Evolutionary conservation across 768 basidiomycete genomes (phyloP).

Genomic region (Lentinus tigrinus): DNA sequence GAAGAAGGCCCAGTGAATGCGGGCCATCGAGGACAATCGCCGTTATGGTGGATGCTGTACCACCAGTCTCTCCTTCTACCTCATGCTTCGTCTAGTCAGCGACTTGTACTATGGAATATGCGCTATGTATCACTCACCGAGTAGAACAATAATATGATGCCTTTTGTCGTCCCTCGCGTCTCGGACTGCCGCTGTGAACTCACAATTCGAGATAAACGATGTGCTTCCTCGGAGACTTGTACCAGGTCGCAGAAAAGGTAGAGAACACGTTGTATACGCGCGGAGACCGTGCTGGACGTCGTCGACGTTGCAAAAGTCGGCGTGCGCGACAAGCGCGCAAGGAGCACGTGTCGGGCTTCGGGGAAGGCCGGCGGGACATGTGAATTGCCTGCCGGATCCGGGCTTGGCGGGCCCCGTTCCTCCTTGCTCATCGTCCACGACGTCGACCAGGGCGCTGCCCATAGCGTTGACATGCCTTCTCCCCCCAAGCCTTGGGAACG

Average conservation of each 20-base stretch:
- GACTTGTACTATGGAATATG: neutral
- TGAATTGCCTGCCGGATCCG: too few relatives aligned
- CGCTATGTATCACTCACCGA: neutral
- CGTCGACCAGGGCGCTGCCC: slow-evolving; percentile 8
- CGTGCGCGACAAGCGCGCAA: too few relatives aligned
- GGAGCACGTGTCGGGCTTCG: too few relatives aligned
- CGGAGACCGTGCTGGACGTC: too few relatives aligned
- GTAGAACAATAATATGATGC: neutral
- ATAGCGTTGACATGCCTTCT: slow-evolving; percentile 54
- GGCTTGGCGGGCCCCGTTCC: neutral
- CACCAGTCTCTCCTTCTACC: neutral
- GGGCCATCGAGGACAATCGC: neutral
- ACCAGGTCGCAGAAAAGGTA: too few relatives aligned
- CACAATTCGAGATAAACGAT: too few relatives aligned
- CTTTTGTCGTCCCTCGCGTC: neutral
- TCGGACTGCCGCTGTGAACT: too few relatives aligned
- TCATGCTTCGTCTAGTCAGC: neutral
- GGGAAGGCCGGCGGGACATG: too few relatives aligned
- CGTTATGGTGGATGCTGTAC: neutral
- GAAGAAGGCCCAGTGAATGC: neutral
- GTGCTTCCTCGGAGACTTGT: too few relatives aligned
- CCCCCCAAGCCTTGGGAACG: slow-evolving; percentile 93
- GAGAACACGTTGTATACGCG: too few relatives aligned
- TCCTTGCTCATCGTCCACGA: slow-evolving; percentile 10
- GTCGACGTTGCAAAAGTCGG: too few relatives aligned